Base-by-base conservation (phyloP, 495 filamentous ascomycete genomes). In the Penicillium chermesinum region DNA sequence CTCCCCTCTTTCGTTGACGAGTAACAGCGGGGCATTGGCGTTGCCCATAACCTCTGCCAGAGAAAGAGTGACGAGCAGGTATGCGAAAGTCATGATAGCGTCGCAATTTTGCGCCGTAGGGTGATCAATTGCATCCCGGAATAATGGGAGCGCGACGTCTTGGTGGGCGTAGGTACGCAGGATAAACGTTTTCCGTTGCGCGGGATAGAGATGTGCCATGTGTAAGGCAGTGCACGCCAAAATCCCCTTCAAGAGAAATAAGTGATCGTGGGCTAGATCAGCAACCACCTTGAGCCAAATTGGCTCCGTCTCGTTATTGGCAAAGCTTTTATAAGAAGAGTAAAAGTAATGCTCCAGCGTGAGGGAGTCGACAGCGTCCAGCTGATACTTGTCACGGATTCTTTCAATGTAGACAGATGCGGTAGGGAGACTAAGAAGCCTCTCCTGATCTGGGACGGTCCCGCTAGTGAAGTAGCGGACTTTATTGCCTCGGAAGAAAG, bases 171-270 rank as follows among this genome's bases (percentile, higher is more conserved):
- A 53, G 8, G 63, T 57, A 30, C 41, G 52, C 1, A 69, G 13
- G 2, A 53, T 42, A 22, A 61, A 63, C 19, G 42, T n/a, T 10
- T 46, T 25, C 7, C 48, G 35, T 32, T 56, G 27, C 0, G 36
- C 5, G 0, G 48, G 57, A 15, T 60, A 21, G 8, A 61, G 18
- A 20, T 57, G 56, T 10, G 62, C 60, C 14, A 65, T 42, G 34
- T 71, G 67, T 16, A 64, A 36, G 1, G 64, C 54, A 2, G 69
- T 40, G 25, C 62, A 64, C 8, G 70, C 63, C 15, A 74, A 48
- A 13, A 74, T 56, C 2, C 65, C 67, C 19, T 69, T 59, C 13
- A 67, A 37, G 0, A 74, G 42, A 33, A 70, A 74, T 10, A 41
- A 27, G 32, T 49, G 42, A 12, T 52, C 39, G 8, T 41, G 47